Conservation (phyloP, 169 alveolate species). For the Plasmodium malariae region DNA sequence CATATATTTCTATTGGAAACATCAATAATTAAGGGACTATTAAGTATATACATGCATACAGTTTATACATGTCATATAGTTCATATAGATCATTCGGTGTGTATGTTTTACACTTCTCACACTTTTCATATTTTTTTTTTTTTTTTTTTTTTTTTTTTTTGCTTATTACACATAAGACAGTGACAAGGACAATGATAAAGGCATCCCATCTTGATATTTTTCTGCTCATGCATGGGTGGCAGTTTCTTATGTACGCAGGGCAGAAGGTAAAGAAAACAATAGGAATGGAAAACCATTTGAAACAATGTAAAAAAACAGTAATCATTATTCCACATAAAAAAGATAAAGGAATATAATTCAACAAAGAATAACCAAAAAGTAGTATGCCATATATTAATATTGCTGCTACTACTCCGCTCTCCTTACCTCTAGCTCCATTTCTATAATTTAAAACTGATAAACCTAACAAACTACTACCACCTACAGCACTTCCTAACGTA, state of each 20-base stretch:
- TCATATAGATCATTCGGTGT: too few species aligned
- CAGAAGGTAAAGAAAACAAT: slow-evolving; percentile 85
- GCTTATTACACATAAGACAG: slow-evolving; percentile 80
- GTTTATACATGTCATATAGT: too few species aligned
- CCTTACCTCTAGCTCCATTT: slow-evolving; percentile 88
- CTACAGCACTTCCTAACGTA: slow-evolving; percentile 85
- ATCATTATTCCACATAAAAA: slow-evolving; percentile 88
- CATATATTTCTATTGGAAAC: too few species aligned
- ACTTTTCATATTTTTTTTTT: too few species aligned
- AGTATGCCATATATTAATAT: slow-evolving; percentile 81
- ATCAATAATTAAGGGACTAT: too few species aligned
- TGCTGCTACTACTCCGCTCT: slow-evolving; percentile 83
- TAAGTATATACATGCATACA: too few species aligned
- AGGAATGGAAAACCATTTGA: slow-evolving; percentile 89
- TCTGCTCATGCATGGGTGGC: slow-evolving; percentile 85
- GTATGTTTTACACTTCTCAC: too few species aligned
- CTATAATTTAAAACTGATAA: slow-evolving; percentile 86
- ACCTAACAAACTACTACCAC: slow-evolving; percentile 89
- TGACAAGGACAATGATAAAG: slow-evolving; percentile 85
- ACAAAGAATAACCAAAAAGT: slow-evolving; percentile 84
- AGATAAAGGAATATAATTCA: slow-evolving; percentile 88
- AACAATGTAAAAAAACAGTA: slow-evolving; percentile 86
- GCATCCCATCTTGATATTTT: slow-evolving; percentile 88
- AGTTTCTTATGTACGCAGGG: slow-evolving; percentile 83
- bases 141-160: slow-evolving; percentile 16